These are phyloP conservation scores for Aureobasidium melanogenum DNA, from an alignment of 2,329 filamentous ascomycete genomes.

Conservation along the genomic window DNA sequence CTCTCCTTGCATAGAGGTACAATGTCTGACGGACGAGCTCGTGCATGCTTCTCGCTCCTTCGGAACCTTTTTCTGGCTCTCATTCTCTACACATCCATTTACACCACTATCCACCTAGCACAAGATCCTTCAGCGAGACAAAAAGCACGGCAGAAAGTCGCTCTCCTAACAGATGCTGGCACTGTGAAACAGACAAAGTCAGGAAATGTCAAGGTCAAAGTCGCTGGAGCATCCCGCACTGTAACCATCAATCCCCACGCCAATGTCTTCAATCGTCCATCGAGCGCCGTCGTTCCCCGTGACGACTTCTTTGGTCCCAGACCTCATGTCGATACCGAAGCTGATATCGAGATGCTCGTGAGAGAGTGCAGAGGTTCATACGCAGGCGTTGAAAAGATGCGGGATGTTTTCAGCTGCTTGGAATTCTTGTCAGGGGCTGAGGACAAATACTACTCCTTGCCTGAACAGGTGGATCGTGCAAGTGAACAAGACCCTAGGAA, in stretches of 20 bases:
- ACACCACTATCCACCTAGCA: slow-evolving; percentile 32
- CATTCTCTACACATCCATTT: slow-evolving; percentile 34
- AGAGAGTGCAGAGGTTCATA: slow-evolving; percentile 46
- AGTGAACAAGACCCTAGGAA: slow-evolving; percentile 33
- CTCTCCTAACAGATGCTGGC: slow-evolving; percentile 31
- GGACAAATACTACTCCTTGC: slow-evolving; percentile 43
- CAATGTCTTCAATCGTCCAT: slow-evolving; percentile 46
- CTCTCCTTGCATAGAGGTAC: not conserved
- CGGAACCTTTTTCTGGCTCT: slow-evolving; percentile 36
- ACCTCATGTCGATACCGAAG: slow-evolving; percentile 45
- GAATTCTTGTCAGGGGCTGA: slow-evolving; percentile 42
- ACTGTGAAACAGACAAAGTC: slow-evolving; percentile 33
- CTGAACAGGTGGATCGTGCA: slow-evolving; percentile 31
- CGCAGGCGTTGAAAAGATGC: slow-evolving; percentile 46
- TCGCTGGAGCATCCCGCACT: slow-evolving; percentile 31
- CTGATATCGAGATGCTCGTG: slow-evolving; percentile 43
- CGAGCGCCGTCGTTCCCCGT: slow-evolving; percentile 40
- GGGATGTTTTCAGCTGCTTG: slow-evolving; percentile 44
- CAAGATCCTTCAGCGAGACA: slow-evolving; percentile 32
- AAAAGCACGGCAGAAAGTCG: slow-evolving; percentile 33
- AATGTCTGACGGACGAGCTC: slow-evolving; percentile 8
- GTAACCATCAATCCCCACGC: slow-evolving; percentile 43
- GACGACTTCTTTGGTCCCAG: slow-evolving; percentile 45
- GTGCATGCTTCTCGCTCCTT: slow-evolving; percentile 17
- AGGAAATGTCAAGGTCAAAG: slow-evolving; percentile 32